Base-by-base conservation (phyloP, 805 yeast species). In the Diddensiella santjacobensis region DNA sequence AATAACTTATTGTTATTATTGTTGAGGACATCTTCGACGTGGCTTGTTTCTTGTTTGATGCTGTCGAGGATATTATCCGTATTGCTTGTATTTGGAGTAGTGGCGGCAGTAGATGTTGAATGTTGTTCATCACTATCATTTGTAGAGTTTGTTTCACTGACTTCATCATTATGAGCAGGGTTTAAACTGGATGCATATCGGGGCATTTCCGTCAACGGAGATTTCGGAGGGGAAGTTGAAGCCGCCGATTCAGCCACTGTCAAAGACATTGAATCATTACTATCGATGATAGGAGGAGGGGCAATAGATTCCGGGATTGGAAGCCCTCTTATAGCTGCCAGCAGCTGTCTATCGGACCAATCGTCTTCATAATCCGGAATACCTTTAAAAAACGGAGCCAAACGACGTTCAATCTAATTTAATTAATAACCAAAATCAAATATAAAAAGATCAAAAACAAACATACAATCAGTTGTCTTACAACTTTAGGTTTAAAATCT, bases 361-460 rank as follows among this genome's bases (percentile, higher is more conserved):
- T 66, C 54, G 11, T 73, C 78, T 49, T 86, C 83, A 60, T 75
- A 84, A 60, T 88, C 96, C 59, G 87, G 87, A 43, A 91, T 69
- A 0, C 97, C 98, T 1, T 89, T 83, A 64, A 79, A 93, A 64
- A 93, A 91, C 1, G 99, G 98, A 0, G 97, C 89, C 35, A 91
- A 59, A 56, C 74, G 77, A 42, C 99, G 75, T 24, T 78, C 78
- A 17, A 81, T 70, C 58, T 45, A 31, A 22, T 29, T 17, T 19
- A 40, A 11, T n/a, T 40, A 22, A 24, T n/a, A 40, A 26, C 44
- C 18, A 23, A 15, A 26, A 40, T 5, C 44, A 40, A 40, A 13
- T 5, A 24, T 22, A 10, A 22, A 22, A 8, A 6, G 10, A 8
- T 42, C 26, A 41, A 11, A 17, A 29, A 17, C 20, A 10, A 17